These are phyloP conservation scores for Botrytis deweyae DNA, from an alignment of 2,329 filamentous ascomycete genomes.

Conservation along the genomic window DNA sequence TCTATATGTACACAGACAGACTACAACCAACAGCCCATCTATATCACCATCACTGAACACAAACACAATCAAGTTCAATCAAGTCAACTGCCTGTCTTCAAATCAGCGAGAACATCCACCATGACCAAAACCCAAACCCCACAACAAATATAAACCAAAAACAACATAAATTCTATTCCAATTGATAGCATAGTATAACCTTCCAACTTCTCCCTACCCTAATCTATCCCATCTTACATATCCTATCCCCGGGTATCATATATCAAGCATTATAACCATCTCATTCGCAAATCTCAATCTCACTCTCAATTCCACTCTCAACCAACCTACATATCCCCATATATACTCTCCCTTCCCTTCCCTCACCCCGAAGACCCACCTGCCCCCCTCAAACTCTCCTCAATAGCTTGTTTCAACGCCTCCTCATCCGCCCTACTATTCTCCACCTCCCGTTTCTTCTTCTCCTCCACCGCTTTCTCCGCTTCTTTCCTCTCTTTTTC, in stretches of 20 bases:
- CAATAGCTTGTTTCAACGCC: conserved; percentile 55
- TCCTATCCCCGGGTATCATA: background rate
- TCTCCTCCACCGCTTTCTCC: conserved; percentile 11
- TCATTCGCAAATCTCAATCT: background rate
- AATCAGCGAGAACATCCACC: too few species aligned
- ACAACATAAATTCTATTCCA: background rate
- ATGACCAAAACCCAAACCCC: background rate
- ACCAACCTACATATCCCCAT: background rate
- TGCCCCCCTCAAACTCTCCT: conserved; percentile 52
- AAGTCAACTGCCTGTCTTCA: too few species aligned
- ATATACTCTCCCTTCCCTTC: too few species aligned
- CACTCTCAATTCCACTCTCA: too few species aligned
- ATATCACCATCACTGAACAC: too few species aligned
- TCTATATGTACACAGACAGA: too few species aligned
- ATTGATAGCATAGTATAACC: background rate
- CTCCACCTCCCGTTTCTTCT: conserved; percentile 2
- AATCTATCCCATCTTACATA: background rate
- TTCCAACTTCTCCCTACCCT: background rate
- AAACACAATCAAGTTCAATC: too few species aligned
- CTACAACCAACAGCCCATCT: too few species aligned
- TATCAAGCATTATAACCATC: background rate
- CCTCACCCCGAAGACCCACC: conserved; percentile 1
- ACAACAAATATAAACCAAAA: background rate
- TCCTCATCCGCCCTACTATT: conserved; percentile 50
- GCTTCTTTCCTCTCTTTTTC: conserved; percentile 17